These are phyloP conservation scores for Chytriomyces hyalinus DNA, from an alignment of 192 early-diverging fungal species.

Conservation along the genomic window DNA sequence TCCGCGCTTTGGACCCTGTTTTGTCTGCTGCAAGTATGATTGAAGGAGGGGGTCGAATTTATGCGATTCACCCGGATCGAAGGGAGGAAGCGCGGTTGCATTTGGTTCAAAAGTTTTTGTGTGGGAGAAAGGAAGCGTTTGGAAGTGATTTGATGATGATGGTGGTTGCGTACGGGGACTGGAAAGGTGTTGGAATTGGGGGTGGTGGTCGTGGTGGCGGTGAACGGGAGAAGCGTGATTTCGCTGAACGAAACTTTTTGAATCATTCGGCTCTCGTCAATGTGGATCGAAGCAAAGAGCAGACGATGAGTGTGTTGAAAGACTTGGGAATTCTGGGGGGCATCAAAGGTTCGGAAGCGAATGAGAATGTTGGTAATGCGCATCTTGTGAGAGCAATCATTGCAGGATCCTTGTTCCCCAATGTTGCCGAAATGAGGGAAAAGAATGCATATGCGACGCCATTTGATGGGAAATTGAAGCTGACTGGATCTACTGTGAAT, in stretches of 20 bases:
- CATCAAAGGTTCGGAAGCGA: constrained; percentile 19
- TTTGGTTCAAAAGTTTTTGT: constrained; percentile 39
- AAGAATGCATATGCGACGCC: constrained; percentile 49
- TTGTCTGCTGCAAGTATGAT: constrained; percentile 68
- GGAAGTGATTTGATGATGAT: constrained; percentile 51
- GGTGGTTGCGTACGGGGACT: constrained; percentile 44
- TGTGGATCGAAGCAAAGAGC: constrained; percentile 45
- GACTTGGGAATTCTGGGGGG: constrained; percentile 32
- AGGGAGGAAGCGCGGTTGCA: constrained; percentile 44
- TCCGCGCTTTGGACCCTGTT: constrained; percentile 74
- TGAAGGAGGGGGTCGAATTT: constrained; percentile 52
- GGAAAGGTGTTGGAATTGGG: constrained; percentile 26
- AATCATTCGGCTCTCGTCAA: constrained; percentile 42
- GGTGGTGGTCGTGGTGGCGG: not conserved
- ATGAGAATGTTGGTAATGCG: constrained; percentile 26
- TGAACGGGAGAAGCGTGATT: constrained; percentile 26
- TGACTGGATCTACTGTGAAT: constrained; percentile 47
- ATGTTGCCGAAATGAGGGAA: constrained; percentile 50
- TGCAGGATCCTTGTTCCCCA: constrained; percentile 50
- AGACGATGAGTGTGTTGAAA: constrained; percentile 45
- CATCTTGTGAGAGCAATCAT: constrained; percentile 47
- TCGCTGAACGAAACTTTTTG: constrained; percentile 42
- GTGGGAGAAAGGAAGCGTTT: constrained; percentile 11
- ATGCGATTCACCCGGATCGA: constrained; percentile 54
- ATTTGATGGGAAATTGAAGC: constrained; percentile 37